Percentiles rank a stretch among this genome's conserved stretches.
Evolutionary conservation across 2,329 filamentous ascomycete genomes (phyloP).

Genomic region (Phaeosphaeriaceae sp.): DNA sequence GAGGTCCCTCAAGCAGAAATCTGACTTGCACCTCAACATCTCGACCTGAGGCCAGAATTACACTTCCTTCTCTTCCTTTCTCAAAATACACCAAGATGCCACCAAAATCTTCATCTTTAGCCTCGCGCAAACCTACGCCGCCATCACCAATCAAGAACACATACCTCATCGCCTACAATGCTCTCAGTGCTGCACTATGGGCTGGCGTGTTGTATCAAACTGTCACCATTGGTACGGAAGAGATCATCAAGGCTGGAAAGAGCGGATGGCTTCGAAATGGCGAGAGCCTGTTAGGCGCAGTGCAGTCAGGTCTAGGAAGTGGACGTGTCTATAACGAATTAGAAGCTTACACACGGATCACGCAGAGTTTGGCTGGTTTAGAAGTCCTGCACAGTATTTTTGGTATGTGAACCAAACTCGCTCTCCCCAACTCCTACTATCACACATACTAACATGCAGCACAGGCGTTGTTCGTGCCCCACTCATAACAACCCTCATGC

Average conservation of each 20-base stretch:
- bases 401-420: slow-evolving; percentile 64
- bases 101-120: slow-evolving; percentile 1
- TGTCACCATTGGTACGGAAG: slow-evolving; percentile 56
- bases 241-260: slow-evolving; percentile 21
- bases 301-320: slow-evolving; percentile 24
- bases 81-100: slow-evolving; percentile 6
- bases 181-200: slow-evolving; percentile 79
- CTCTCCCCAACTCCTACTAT: not conserved
- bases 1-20: slow-evolving; percentile 1
- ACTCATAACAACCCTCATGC: slow-evolving; percentile 83
- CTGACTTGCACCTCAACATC: slow-evolving; percentile 4
- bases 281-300: slow-evolving; percentile 9
- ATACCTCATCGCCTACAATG: slow-evolving; percentile 89
- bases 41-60: not conserved
- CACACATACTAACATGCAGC: too few relatives aligned
- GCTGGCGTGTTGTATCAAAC: slow-evolving; percentile 74
- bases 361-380: slow-evolving; percentile 81
- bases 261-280: slow-evolving; percentile 16
- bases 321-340: slow-evolving; percentile 65
- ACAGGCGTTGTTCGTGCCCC: slow-evolving; percentile 85
- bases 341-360: slow-evolving; percentile 74
- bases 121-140: not conserved
- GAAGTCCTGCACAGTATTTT: slow-evolving; percentile 83
- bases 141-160: slow-evolving; percentile 31
- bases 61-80: not conserved